Base-by-base conservation (phyloP, 768 basidiomycete genomes). In the Hericium alpestre region DNA sequence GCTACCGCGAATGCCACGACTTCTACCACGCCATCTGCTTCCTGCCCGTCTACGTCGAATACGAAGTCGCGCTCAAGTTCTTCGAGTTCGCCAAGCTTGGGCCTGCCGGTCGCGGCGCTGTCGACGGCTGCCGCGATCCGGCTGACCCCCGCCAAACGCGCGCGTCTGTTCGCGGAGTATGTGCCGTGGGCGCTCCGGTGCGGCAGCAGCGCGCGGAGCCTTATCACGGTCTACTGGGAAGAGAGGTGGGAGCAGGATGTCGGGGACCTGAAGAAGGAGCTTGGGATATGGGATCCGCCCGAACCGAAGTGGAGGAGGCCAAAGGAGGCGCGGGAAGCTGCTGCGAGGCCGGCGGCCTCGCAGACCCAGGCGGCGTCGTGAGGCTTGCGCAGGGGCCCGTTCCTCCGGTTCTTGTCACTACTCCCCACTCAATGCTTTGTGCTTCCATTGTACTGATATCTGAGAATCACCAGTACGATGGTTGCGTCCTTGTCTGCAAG, bases 1-100 rank as follows among this genome's bases (percentile, higher is more conserved):
- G 95, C 53, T 99, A 98, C 69, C 86, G 95, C 23, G 94, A 99
- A 73, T 95, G 89, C 61, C 96, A 99, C 71, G 95, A 99, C 72
- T 87, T 98, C 63, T 96, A 97, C 67, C 96, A 99, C 67, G 90
- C 90, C 65, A 79, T 98, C 59, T 84, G 84, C 73, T 83, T 83
- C 63, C 78, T 98, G 9, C 93, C 93, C 0, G 92, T 97, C 57
- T 86, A 85, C 59, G 87, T 95, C 65, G 82, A 88, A 57, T 90
- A 87, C 50, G 96, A 99, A 68, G 79, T 99, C 32, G 91, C 93
- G 1, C 81, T 98, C 69, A 99, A 99, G 67, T 86, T 82, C 63
- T 93, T 98, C 65, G 96, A 98, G 70, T 87, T 94, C 58, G 81
- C 89, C 27, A 97, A 99, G 71, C 78, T 96, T 64, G 84, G 84